Evolutionary conservation across 2,329 filamentous ascomycete genomes (phyloP).

Genomic region (Talaromyces piceae): DNA sequence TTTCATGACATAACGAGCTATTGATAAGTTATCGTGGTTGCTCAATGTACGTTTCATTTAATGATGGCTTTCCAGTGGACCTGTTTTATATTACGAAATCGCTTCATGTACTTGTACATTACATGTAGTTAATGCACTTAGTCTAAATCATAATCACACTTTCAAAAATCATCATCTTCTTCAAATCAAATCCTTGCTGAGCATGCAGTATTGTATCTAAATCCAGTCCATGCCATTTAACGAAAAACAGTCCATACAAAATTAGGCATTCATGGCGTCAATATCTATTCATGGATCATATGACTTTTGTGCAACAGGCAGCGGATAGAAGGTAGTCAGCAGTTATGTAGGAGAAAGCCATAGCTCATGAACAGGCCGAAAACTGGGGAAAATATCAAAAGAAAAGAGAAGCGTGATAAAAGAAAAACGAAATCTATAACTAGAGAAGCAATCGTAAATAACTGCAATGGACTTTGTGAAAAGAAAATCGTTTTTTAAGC

Average conservation of each 20-base stretch:
- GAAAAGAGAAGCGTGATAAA: neutral
- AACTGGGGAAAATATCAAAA: neutral
- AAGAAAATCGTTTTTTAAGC: slow-evolving; percentile 12
- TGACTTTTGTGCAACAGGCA: neutral
- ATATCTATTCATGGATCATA: neutral
- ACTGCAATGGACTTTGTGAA: neutral
- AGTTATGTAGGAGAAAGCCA: neutral
- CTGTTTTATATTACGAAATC: too few relatives aligned
- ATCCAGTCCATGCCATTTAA: neutral
- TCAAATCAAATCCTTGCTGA: too few relatives aligned
- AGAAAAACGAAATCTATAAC: neutral
- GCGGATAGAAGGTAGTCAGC: neutral
- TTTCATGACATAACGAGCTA: too few relatives aligned
- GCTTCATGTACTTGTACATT: too few relatives aligned
- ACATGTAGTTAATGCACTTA: too few relatives aligned
- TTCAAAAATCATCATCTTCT: neutral
- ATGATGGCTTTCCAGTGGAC: too few relatives aligned
- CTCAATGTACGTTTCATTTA: too few relatives aligned
- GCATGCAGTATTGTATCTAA: neutral
- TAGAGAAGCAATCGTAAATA: neutral
- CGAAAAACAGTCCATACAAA: neutral
- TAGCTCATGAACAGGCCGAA: neutral
- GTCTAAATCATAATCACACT: neutral
- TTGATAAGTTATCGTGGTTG: too few relatives aligned
- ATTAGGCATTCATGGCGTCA: neutral